These are phyloP conservation scores for Emmonsia crescens DNA, from an alignment of 2,329 filamentous ascomycete genomes.

Conservation along the genomic window DNA sequence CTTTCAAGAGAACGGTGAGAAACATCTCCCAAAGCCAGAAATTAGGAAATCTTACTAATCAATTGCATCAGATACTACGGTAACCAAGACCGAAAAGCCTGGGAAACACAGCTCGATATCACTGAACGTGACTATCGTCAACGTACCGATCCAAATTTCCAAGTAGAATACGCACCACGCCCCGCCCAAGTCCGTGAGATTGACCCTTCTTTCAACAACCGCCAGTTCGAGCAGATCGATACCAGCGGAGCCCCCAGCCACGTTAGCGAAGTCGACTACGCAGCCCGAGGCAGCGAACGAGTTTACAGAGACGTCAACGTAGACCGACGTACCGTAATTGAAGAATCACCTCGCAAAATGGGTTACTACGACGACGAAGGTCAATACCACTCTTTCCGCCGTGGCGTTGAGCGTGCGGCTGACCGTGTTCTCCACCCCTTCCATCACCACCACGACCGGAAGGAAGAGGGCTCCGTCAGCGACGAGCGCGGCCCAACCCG, in stretches of 20 bases:
- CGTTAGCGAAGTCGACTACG: constrained; percentile 17
- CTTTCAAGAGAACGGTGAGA: constrained; percentile 40
- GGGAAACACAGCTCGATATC: constrained; percentile 41
- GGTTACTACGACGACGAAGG: constrained; percentile 73
- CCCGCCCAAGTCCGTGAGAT: constrained; percentile 22
- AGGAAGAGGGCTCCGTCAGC: constrained; percentile 28
- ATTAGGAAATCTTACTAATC: constrained; percentile 3
- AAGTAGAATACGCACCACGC: constrained; percentile 34
- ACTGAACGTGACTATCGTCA: constrained; percentile 56
- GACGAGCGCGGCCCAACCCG: constrained; percentile 37
- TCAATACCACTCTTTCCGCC: constrained; percentile 64
- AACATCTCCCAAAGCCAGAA: neutral
- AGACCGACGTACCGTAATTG: constrained; percentile 41
- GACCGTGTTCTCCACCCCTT: constrained; percentile 56
- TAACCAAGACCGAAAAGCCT: constrained; percentile 29
- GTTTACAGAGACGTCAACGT: constrained; percentile 40
- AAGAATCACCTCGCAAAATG: constrained; percentile 51
- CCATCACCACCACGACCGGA: constrained; percentile 39
- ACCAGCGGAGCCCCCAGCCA: constrained; percentile 7
- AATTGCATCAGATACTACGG: constrained; percentile 14
- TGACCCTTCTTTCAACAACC: constrained; percentile 19
- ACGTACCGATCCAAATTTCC: constrained; percentile 45
- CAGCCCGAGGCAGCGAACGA: constrained; percentile 3
- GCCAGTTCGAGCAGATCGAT: constrained; percentile 14
- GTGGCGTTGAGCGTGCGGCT: constrained; percentile 56